phyloP scores from a whole-genome alignment of 352 stramenopile species.

The Pythium phragmiticola region DNA sequence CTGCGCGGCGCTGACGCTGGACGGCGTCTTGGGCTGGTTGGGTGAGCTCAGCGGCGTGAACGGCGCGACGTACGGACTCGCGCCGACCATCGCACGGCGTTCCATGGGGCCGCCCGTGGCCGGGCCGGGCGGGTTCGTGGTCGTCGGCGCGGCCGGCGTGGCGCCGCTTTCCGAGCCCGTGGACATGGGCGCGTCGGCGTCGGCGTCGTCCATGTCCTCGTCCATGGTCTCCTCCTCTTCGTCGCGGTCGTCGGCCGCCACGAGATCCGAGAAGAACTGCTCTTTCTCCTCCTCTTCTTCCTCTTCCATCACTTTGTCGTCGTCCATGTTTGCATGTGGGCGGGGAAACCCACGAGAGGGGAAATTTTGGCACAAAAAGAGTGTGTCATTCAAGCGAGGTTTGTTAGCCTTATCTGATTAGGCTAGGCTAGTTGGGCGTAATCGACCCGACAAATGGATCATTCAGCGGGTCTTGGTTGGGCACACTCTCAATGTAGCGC shows the following conservation, averaged over 20 bases:
- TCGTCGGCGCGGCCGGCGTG: slow-evolving; percentile 3
- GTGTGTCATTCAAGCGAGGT: too few species aligned
- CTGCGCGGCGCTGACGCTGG: slow-evolving; percentile 30
- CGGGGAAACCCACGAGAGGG: not conserved
- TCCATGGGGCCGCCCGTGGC: slow-evolving; percentile 29
- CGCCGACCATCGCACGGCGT: slow-evolving; percentile 56
- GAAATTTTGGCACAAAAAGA: too few species aligned
- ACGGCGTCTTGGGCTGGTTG: slow-evolving; percentile 52
- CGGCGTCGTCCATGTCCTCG: slow-evolving; percentile 17
- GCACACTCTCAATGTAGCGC: too few species aligned
- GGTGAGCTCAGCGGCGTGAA: slow-evolving; percentile 72
- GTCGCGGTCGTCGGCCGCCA: slow-evolving; percentile 17
- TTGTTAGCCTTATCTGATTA: too few species aligned
- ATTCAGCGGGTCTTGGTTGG: too few species aligned
- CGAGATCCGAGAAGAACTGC: slow-evolving; percentile 27
- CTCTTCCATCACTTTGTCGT: slow-evolving; percentile 31
- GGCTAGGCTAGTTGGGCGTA: too few species aligned
- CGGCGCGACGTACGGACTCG: slow-evolving; percentile 60
- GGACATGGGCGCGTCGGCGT: slow-evolving; percentile 14
- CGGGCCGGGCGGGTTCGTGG: slow-evolving; percentile 5
- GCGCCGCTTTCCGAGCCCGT: slow-evolving; percentile 20
- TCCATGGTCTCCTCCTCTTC: slow-evolving; percentile 20
- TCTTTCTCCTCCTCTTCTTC: slow-evolving; percentile 27
- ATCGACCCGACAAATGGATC: too few species aligned
- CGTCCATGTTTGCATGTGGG: slow-evolving; percentile 12